Percentiles rank a stretch among this genome's conserved stretches.
These are phyloP conservation scores for Oxytropis ochrocephala DNA, from an alignment of 306 rosid species.

Conservation along the genomic window DNA sequence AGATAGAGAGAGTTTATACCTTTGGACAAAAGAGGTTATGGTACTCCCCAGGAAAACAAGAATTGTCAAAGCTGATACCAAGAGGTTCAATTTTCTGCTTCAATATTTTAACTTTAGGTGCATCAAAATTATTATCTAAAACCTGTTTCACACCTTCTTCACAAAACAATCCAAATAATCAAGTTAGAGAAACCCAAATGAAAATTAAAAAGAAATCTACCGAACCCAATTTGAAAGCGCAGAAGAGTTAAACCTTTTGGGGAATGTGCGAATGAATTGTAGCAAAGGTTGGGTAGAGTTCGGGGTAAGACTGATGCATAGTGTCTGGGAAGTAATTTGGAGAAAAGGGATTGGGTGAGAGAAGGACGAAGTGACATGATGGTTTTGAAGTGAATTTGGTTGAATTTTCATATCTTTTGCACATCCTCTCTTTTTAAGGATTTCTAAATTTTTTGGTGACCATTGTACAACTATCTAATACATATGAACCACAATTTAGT, in stretches of 20 bases:
- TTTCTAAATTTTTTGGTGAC: too few species aligned
- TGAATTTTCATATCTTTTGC: not conserved
- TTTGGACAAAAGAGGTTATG: conserved; percentile 68
- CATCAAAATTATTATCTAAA: conserved; percentile 22
- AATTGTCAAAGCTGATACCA: conserved; percentile 45
- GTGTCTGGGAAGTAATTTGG: conserved; percentile 28
- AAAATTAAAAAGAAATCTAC: not conserved
- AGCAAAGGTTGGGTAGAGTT: conserved; percentile 2
- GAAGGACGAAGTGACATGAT: conserved; percentile 36
- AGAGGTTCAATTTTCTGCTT: conserved; percentile 63
- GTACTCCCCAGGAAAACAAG: conserved; percentile 58
- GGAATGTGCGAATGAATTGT: conserved; percentile 25
- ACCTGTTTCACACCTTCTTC: conserved; percentile 27
- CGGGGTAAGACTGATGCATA: not conserved
- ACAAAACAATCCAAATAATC: conserved; percentile 10
- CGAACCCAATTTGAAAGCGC: not conserved
- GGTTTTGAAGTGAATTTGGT: not conserved
- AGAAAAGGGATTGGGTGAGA: conserved; percentile 23
- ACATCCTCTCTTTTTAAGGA: too few species aligned
- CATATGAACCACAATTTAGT: too few species aligned
- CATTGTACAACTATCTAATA: too few species aligned
- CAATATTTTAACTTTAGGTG: conserved; percentile 36
- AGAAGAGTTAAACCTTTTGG: conserved; percentile 19
- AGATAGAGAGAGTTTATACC: conserved; percentile 30
- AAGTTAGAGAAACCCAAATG: conserved; percentile 8